Base-by-base conservation (phyloP, 2,329 filamentous ascomycete species). In the Pyricularia grisea region DNA sequence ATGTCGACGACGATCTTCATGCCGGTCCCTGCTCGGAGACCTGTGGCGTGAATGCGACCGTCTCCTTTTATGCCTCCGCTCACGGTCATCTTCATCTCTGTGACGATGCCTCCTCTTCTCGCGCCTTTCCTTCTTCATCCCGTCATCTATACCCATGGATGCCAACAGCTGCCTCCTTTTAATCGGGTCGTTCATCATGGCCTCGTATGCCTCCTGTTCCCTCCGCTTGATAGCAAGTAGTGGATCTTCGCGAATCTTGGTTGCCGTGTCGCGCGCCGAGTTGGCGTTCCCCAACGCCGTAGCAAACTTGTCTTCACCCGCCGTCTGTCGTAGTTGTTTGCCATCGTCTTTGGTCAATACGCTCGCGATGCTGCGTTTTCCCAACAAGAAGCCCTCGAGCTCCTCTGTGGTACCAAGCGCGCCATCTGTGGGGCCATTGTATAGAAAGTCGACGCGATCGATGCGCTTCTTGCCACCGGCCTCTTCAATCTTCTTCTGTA, bases 391-490 rank as follows among this genome's bases (percentile, higher is more conserved):
- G 4, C 92, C 93, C 76, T 99, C 95, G 81, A 92, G 93, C 80
- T 98, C 95, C 78, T 97, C 94, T 4, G 86, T 87, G 58, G 88
- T 92, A 33, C 90, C 91, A n/a, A 84, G 83, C 75, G 92, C 90
- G 50, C 92, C 92, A 75, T 87, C 84, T 67, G 90, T 91, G 9
- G 95, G 93, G 1, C 94, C 94, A 74, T 91, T 88, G 80, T 99
- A 99, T 93, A 99, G 97, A 92, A 95, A 99, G 75, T 98, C 95
- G 30, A 99, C 94, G 50, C 93, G 89, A 74, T 94, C 90, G 33
- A 91, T 81, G 68, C 90, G 86, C 76, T 93, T 94, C 74, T 87
- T 88, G 69, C 94, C 93, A 55, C 95, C 95, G 0, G 93, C 91
- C 2, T 91, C 90, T 79, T 97, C 95, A 69, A 97, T 92, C 73